Evolutionary conservation across 78 protist species (phyloP).

Genomic region (Parvularia atlantis): DNA sequence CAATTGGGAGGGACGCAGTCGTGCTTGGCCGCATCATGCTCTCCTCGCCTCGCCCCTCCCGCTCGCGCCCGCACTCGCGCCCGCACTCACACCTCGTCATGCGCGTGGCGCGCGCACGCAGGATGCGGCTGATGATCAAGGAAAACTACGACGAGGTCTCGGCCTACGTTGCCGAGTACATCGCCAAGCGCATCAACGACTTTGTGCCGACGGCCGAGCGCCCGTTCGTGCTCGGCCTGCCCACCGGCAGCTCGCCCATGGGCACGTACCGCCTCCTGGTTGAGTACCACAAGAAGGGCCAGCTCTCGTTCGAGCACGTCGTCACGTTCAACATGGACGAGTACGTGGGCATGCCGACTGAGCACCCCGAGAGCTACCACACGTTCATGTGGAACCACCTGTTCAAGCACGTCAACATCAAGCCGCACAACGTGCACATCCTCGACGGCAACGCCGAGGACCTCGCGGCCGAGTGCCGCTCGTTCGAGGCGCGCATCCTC

Average conservation of each 20-base stretch:
- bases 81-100: too few relatives aligned
- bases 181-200: slow-evolving; percentile 31
- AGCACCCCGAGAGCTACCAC: slow-evolving; percentile 1
- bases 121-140: slow-evolving; percentile 61
- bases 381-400: slow-evolving; percentile 20
- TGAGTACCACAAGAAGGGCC: slow-evolving; percentile 32
- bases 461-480: slow-evolving; percentile 39
- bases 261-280: slow-evolving; percentile 50
- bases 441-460: slow-evolving; percentile 59
- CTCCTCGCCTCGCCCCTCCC: too few relatives aligned
- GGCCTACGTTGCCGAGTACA: slow-evolving; percentile 40
- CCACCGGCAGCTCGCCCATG: slow-evolving; percentile 55
- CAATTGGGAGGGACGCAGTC: too few relatives aligned
- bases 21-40: too few relatives aligned
- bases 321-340: slow-evolving; percentile 83
- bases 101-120: too few relatives aligned
- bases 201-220: slow-evolving; percentile 23
- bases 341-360: slow-evolving; percentile 53
- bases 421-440: slow-evolving; percentile 54
- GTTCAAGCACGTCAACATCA: slow-evolving; percentile 70
- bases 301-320: slow-evolving; percentile 50
- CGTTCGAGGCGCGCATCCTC: slow-evolving; percentile 47
- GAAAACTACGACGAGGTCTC: slow-evolving; percentile 21
- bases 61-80: too few relatives aligned
- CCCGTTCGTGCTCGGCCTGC: slow-evolving; percentile 64